A percentile compares a stretch with the other conserved stretches of the same genome.
phyloP scores from a whole-genome alignment of 2,329 filamentous ascomycete genomes.

The Dothistroma pini region DNA sequence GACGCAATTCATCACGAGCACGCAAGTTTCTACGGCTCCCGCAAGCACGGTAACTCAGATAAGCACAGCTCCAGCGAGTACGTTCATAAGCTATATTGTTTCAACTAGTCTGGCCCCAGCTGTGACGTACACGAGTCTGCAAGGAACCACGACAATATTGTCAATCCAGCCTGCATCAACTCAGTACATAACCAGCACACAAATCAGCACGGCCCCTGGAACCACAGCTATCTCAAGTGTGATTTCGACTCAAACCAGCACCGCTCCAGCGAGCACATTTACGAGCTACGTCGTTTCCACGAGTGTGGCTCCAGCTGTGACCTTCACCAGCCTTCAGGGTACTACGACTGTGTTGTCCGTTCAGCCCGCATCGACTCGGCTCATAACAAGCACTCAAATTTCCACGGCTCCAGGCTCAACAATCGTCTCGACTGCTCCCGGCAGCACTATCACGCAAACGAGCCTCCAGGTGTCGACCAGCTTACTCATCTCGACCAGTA shows the following conservation, averaged over 20 bases:
- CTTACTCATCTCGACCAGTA: neutral
- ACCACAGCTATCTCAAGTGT: too few relatives aligned
- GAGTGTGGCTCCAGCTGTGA: neutral
- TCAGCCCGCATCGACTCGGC: neutral
- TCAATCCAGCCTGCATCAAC: conserved; percentile 2
- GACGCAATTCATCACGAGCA: neutral
- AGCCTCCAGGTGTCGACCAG: neutral
- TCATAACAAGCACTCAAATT: neutral
- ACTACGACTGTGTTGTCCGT: neutral
- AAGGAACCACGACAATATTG: neutral
- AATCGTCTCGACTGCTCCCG: neutral
- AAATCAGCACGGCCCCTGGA: neutral
- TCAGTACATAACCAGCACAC: neutral
- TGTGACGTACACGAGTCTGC: neutral
- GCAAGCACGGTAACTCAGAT: neutral
- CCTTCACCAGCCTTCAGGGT: neutral
- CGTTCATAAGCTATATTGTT: neutral
- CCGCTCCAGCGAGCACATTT: neutral
- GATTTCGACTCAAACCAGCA: neutral
- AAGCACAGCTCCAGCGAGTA: neutral
- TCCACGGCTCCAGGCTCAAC: neutral
- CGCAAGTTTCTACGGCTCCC: neutral
- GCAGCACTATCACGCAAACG: neutral
- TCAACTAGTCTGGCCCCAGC: neutral
- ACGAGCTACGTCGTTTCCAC: neutral